Percentiles rank a stretch among this genome's conserved stretches.
Evolutionary conservation across 2,329 filamentous ascomycete genomes (phyloP).

Genomic region (Cladobotryum mycophilum): DNA sequence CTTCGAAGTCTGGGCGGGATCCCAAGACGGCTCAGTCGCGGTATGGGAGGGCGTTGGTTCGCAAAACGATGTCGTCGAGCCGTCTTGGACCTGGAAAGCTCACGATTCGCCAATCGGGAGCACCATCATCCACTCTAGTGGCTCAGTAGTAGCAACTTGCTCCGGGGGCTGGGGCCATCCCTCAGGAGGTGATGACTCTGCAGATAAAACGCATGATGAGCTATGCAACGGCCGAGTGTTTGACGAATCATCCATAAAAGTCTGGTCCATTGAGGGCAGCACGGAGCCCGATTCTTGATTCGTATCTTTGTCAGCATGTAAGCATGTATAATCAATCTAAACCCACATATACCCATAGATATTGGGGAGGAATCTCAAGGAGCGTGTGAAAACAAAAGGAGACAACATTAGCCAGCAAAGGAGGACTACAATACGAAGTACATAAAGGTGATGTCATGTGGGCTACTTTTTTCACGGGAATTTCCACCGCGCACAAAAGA

Average conservation of each 20-base stretch:
- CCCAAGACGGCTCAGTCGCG: conserved; percentile 45
- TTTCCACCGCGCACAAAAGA: too few species aligned
- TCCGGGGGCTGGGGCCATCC: conserved; percentile 46
- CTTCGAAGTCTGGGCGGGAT: conserved; percentile 59
- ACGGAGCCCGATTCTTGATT: too few species aligned
- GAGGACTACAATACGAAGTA: too few species aligned
- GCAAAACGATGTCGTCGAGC: conserved; percentile 35
- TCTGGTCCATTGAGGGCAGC: conserved; percentile 16
- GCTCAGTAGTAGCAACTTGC: conserved; percentile 51
- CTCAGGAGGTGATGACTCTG: conserved; percentile 7
- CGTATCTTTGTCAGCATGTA: background rate
- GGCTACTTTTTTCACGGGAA: too few species aligned
- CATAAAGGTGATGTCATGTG: too few species aligned
- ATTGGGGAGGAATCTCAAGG: too few species aligned
- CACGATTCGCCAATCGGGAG: conserved; percentile 44
- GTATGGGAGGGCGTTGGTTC: conserved; percentile 54
- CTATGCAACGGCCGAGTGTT: conserved; percentile 5
- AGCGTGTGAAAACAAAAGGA: too few species aligned
- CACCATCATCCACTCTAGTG: conserved; percentile 45
- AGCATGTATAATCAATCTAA: background rate
- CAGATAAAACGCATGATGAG: background rate
- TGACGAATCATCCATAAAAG: conserved; percentile 17
- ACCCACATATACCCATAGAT: background rate
- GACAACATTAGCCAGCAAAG: too few species aligned
- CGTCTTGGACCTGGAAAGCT: conserved; percentile 45